Evolutionary conservation across 2,329 filamentous ascomycete species (phyloP).

Genomic region (Ciborinia camelliae): DNA sequence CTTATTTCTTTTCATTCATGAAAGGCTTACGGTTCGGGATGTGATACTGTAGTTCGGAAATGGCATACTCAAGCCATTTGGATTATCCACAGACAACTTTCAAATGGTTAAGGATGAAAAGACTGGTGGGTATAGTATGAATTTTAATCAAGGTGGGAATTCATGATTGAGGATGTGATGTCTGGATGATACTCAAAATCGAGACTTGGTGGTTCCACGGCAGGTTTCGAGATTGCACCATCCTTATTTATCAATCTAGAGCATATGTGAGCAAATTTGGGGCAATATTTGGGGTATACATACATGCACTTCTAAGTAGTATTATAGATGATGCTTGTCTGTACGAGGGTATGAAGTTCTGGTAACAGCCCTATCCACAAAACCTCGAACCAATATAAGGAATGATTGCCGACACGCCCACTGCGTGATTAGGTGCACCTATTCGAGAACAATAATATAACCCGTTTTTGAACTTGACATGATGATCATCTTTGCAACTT

Average conservation of each 20-base stretch:
- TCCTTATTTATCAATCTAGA: neutral
- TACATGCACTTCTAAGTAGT: neutral
- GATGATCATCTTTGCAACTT: neutral
- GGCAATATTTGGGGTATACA: neutral
- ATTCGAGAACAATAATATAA: neutral
- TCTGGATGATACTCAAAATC: neutral
- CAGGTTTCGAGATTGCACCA: neutral
- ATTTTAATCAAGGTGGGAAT: slow-evolving; percentile 54
- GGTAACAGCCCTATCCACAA: neutral
- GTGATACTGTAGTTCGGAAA: slow-evolving; percentile 64
- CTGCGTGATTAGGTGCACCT: neutral
- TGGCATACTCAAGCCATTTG: slow-evolving; percentile 87
- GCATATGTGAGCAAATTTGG: neutral
- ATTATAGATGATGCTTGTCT: neutral
- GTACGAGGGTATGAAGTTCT: neutral
- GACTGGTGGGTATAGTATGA: slow-evolving; percentile 91
- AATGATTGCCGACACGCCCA: neutral
- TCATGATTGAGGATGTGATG: neutral
- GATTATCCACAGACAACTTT: slow-evolving; percentile 90
- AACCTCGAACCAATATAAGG: neutral
- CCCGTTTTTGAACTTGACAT: neutral
- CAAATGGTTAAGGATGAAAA: slow-evolving; percentile 89
- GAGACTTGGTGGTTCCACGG: neutral
- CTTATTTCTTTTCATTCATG: neutral
- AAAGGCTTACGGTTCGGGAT: slow-evolving; percentile 12